Percentiles rank a stretch among this genome's conserved stretches.
Conservation (phyloP, 2,329 filamentous ascomycete genomes). For the Ambrosiella xylebori region DNA sequence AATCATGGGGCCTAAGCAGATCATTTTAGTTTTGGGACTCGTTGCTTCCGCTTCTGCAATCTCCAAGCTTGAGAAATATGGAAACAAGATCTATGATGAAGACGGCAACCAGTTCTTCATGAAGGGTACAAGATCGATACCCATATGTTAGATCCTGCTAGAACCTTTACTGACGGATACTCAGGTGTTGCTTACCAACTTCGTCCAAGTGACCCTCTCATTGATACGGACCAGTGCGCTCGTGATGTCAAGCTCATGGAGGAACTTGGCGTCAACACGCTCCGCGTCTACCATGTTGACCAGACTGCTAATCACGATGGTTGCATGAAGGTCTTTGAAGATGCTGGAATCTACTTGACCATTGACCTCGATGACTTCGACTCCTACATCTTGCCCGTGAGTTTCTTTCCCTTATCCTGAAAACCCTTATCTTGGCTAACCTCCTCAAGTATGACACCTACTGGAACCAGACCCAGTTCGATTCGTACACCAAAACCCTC, state of each 20-base stretch:
- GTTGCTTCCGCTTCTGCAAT: conserved; percentile 24
- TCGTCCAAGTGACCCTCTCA: conserved; percentile 48
- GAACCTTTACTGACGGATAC: neutral
- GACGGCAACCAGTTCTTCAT: conserved; percentile 71
- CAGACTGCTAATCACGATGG: conserved; percentile 50
- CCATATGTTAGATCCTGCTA: neutral
- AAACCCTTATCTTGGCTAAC: neutral
- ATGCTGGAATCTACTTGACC: conserved; percentile 69
- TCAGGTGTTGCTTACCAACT: conserved; percentile 57
- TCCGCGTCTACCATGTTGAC: conserved; percentile 81
- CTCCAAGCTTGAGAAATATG: conserved; percentile 37
- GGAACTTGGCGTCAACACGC: conserved; percentile 62
- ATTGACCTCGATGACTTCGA: conserved; percentile 65
- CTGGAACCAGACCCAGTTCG: conserved; percentile 58
- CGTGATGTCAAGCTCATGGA: conserved; percentile 65
- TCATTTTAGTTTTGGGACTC: conserved; percentile 2
- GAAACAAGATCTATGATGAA: conserved; percentile 71
- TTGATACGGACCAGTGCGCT: conserved; percentile 57
- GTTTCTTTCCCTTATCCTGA: conserved; percentile 15
- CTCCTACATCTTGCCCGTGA: conserved; percentile 48
- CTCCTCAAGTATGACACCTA: conserved; percentile 33
- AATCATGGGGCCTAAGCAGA: neutral
- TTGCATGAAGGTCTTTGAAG: conserved; percentile 66
- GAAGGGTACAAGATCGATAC: conserved; percentile 43
- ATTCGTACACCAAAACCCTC: conserved; percentile 52